Evolutionary conservation across 352 stramenopile species (phyloP).

Genomic region (Pythium volutum): DNA sequence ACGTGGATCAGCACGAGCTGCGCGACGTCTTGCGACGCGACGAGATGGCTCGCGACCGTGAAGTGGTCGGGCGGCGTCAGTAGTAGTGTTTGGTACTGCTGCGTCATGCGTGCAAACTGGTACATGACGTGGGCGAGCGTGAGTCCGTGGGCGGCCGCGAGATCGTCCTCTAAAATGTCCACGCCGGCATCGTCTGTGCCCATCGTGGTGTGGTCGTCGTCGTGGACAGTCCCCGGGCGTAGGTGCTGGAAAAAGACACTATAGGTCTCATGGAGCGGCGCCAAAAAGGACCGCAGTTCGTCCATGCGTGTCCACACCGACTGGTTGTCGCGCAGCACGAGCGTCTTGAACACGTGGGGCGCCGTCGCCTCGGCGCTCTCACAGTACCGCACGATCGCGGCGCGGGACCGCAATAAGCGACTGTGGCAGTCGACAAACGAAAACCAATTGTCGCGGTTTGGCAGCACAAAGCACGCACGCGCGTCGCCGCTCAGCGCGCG

Average conservation of each 20-base stretch:
- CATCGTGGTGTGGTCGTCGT: slow-evolving; percentile 18
- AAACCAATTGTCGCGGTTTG: slow-evolving; percentile 56
- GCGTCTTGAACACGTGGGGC: slow-evolving; percentile 49
- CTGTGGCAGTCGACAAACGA: slow-evolving; percentile 65
- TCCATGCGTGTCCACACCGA: slow-evolving; percentile 13
- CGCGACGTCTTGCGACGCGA: slow-evolving; percentile 26
- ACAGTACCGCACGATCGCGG: slow-evolving; percentile 55
- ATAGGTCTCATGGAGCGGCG: slow-evolving; percentile 63
- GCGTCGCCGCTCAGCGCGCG: slow-evolving; percentile 38
- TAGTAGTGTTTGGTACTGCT: slow-evolving; percentile 52
- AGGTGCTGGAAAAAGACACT: slow-evolving; percentile 48
- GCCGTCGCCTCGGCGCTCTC: slow-evolving; percentile 20
- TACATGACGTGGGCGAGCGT: slow-evolving; percentile 79
- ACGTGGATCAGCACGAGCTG: slow-evolving; percentile 48
- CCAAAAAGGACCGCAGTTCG: slow-evolving; percentile 27
- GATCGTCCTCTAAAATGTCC: slow-evolving; percentile 32
- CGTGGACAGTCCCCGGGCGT: slow-evolving; percentile 4
- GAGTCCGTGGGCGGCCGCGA: slow-evolving; percentile 35
- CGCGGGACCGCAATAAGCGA: slow-evolving; percentile 43
- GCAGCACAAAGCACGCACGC: slow-evolving; percentile 42
- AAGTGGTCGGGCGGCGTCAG: slow-evolving; percentile 17
- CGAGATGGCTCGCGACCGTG: slow-evolving; percentile 13
- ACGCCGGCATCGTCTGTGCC: slow-evolving; percentile 5
- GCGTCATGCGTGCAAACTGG: slow-evolving; percentile 67
- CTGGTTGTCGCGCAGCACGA: slow-evolving; percentile 50